Percentiles rank a stretch among this genome's conserved stretches.
Evolutionary conservation across 176 grass and related monocot species (phyloP).

Genomic region (Cenchrus fungigraminus): DNA sequence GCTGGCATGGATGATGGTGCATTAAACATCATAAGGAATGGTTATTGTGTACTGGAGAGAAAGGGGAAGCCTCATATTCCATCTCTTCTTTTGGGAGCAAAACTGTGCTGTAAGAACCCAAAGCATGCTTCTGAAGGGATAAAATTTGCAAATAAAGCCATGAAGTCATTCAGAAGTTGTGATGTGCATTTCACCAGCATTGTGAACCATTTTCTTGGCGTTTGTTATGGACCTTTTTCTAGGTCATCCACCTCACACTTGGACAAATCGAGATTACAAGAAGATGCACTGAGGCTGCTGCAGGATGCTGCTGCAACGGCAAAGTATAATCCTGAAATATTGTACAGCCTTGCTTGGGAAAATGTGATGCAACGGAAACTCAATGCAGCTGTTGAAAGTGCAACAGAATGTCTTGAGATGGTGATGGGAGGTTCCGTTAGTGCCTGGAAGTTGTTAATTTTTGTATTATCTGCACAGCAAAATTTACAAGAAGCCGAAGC

Average conservation of each 20-base stretch:
- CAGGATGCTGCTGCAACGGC: too few species aligned
- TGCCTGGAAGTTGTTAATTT: constrained; percentile 86
- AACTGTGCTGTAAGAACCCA: constrained; percentile 82
- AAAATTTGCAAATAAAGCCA: constrained; percentile 73
- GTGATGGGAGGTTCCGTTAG: constrained; percentile 74
- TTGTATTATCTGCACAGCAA: constrained; percentile 80
- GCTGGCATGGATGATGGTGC: constrained; percentile 78
- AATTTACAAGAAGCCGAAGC: constrained; percentile 81
- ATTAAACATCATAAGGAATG: constrained; percentile 83
- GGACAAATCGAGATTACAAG: constrained; percentile 72
- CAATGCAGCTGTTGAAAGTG: constrained; percentile 78
- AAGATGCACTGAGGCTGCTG: constrained; percentile 3
- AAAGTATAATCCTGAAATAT: constrained; percentile 57
- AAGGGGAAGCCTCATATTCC: constrained; percentile 82
- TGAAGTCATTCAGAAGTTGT: constrained; percentile 59
- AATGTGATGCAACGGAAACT: constrained; percentile 88
- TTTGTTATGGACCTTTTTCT: constrained; percentile 78
- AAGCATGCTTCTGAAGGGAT: constrained; percentile 77
- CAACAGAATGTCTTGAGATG: constrained; percentile 74
- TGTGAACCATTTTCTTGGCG: constrained; percentile 81
- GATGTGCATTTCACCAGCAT: constrained; percentile 71
- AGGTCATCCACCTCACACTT: constrained; percentile 68
- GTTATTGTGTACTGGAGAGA: constrained; percentile 63
- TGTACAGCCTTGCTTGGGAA: constrained; percentile 87
- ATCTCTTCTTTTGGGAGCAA: constrained; percentile 94